Evolutionary conservation across 306 rosid species (phyloP).

Genomic region (Cucurbita maxima): DNA sequence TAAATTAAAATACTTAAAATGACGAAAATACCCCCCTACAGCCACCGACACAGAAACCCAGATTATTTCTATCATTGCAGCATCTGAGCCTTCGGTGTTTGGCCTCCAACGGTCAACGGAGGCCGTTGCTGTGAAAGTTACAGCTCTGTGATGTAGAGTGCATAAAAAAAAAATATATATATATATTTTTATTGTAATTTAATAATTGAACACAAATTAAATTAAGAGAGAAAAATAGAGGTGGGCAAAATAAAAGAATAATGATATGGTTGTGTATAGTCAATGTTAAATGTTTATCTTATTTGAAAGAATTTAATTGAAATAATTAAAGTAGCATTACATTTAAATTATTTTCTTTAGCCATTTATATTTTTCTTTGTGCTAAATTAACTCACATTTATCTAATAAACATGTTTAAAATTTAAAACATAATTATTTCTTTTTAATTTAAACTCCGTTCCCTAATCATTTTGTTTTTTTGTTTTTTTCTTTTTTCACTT

Average conservation of each 20-base stretch:
- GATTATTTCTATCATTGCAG: not conserved
- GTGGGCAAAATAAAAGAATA: not conserved
- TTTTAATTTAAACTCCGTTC: too few species aligned
- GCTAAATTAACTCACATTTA: too few species aligned
- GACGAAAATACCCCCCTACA: not conserved
- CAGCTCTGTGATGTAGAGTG: not conserved
- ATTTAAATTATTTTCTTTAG: too few species aligned
- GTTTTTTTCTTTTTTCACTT: too few species aligned
- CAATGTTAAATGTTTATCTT: too few species aligned
- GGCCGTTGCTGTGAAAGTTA: conserved; percentile 4
- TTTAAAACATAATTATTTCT: too few species aligned
- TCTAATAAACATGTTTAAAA: too few species aligned
- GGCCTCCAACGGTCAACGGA: not conserved
- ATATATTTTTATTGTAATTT: not conserved
- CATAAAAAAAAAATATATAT: not conserved
- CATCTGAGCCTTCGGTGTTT: not conserved
- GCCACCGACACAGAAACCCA: not conserved
- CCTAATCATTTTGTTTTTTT: too few species aligned
- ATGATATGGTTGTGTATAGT: too few species aligned
- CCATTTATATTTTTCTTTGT: too few species aligned
- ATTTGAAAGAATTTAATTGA: too few species aligned
- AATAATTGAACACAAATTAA: not conserved
- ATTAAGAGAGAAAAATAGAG: not conserved
- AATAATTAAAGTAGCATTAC: too few species aligned
- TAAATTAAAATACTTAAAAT: not conserved